Evolutionary conservation across 116 monocot genomes (phyloP).

Genomic region (Thalassia testudinum): DNA sequence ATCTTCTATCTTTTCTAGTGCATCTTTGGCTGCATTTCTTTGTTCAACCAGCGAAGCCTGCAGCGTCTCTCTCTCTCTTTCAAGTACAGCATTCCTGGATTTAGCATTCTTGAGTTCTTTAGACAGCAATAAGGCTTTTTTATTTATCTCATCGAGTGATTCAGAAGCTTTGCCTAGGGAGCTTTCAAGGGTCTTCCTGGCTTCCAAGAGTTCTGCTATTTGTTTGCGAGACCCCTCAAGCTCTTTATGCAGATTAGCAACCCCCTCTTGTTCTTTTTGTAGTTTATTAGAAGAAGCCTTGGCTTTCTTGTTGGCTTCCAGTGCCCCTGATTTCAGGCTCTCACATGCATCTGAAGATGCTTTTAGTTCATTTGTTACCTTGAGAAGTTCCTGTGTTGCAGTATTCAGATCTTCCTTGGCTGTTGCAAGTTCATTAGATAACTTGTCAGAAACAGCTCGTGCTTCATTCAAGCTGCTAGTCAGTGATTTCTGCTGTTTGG

Average conservation of each 20-base stretch:
- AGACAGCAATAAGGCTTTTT: constrained; percentile 40
- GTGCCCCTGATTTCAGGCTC: constrained; percentile 42
- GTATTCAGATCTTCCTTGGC: constrained; percentile 30
- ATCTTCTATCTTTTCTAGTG: constrained; percentile 62
- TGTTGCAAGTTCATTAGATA: constrained; percentile 49
- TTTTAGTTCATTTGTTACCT: constrained; percentile 33
- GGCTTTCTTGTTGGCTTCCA: constrained; percentile 36
- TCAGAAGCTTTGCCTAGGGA: constrained; percentile 56
- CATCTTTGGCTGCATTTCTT: constrained; percentile 39
- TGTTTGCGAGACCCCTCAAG: constrained; percentile 37
- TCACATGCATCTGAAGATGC: constrained; percentile 24
- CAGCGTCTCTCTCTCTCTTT: constrained; percentile 64
- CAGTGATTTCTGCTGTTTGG: constrained; percentile 24
- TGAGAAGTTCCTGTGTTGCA: constrained; percentile 32
- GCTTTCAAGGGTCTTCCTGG: constrained; percentile 40
- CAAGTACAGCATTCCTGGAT: constrained; percentile 25
- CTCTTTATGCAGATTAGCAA: constrained; percentile 39
- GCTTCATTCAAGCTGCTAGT: constrained; percentile 31
- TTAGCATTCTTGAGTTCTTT: constrained; percentile 38
- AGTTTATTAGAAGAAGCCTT: constrained; percentile 30
- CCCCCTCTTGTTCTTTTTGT: constrained; percentile 41
- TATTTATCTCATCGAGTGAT: constrained; percentile 67
- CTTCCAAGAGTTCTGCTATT: constrained; percentile 37
- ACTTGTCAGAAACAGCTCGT: constrained; percentile 16
- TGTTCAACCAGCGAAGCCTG: constrained; percentile 40